A percentile compares a stretch with the other conserved stretches of the same genome.
These are phyloP conservation scores for Penicillium roqueforti DNA, from an alignment of 495 filamentous ascomycete species.

Conservation along the genomic window DNA sequence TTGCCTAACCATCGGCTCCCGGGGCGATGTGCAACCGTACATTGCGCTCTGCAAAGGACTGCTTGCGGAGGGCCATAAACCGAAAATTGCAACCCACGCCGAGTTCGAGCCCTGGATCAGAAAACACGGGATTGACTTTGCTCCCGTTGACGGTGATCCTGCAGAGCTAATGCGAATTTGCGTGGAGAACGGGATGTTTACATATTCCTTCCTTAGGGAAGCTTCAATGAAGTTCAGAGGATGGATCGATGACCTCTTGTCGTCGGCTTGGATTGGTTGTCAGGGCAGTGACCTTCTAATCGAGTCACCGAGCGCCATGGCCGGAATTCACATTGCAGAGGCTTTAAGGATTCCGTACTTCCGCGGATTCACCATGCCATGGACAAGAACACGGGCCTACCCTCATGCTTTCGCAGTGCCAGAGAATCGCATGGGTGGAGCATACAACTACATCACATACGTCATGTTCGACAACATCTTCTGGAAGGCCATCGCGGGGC, in stretches of 20 bases:
- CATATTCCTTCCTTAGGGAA: slow-evolving; percentile 81
- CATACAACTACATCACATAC: slow-evolving; percentile 93
- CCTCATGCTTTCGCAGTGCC: slow-evolving; percentile 97
- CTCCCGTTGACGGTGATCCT: slow-evolving; percentile 82
- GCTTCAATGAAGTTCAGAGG: slow-evolving; percentile 85
- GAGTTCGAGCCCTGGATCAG: slow-evolving; percentile 89
- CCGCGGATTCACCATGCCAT: slow-evolving; percentile 97
- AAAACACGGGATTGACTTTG: slow-evolving; percentile 89
- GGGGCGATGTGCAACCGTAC: slow-evolving; percentile 96
- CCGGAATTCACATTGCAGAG: slow-evolving; percentile 97
- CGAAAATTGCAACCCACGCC: slow-evolving; percentile 84
- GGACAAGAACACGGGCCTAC: slow-evolving; percentile 93
- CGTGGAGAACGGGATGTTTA: slow-evolving; percentile 97
- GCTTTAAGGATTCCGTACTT: slow-evolving; percentile 92
- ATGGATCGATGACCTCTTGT: slow-evolving; percentile 86
- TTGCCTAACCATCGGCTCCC: slow-evolving; percentile 91
- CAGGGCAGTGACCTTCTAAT: slow-evolving; percentile 87
- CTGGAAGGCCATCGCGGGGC: slow-evolving; percentile 87
- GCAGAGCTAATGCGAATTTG: slow-evolving; percentile 93
- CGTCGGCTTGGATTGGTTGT: slow-evolving; percentile 80
- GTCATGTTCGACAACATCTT: slow-evolving; percentile 97
- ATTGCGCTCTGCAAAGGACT: slow-evolving; percentile 93
- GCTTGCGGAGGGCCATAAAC: slow-evolving; percentile 78
- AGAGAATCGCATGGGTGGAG: slow-evolving; percentile 87
- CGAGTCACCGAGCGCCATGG: slow-evolving; percentile 96